Evolutionary conservation across 176 grass and related monocot species (phyloP).

Genomic region (Thinopyrum elongatum): DNA sequence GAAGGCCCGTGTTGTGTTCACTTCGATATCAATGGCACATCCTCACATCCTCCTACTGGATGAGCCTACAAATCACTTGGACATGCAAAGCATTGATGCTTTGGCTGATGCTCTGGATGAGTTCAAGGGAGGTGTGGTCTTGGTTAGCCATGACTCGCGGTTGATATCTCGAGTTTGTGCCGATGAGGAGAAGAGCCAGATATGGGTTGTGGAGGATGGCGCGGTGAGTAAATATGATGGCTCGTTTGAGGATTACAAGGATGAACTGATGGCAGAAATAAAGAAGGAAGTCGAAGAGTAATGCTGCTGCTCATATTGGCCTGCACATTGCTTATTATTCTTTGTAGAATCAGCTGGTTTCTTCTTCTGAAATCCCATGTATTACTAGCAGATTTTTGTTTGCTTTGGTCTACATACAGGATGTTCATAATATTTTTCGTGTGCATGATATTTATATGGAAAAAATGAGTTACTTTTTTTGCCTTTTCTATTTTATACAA

Average conservation of each 20-base stretch:
- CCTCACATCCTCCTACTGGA: conserved; percentile 62
- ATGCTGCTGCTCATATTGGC: background rate
- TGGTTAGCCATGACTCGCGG: conserved; percentile 62
- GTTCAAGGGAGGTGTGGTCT: conserved; percentile 63
- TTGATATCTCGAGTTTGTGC: conserved; percentile 63
- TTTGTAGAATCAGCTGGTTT: conserved; percentile 35
- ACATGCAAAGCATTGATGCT: conserved; percentile 72
- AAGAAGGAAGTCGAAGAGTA: conserved; percentile 50
- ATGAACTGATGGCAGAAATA: conserved; percentile 60
- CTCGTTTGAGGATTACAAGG: conserved; percentile 63
- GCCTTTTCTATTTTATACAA: conserved; percentile 25
- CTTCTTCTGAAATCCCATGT: conserved; percentile 34
- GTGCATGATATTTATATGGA: background rate
- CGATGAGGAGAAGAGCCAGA: conserved; percentile 55
- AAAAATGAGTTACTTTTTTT: conserved; percentile 17
- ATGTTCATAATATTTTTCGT: conserved; percentile 25
- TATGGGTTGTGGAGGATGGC: conserved; percentile 71
- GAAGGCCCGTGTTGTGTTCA: conserved; percentile 60
- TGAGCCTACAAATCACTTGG: conserved; percentile 68
- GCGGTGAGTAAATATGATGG: conserved; percentile 45
- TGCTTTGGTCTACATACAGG: conserved; percentile 32
- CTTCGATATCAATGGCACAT: conserved; percentile 23
- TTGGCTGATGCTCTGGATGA: conserved; percentile 53
- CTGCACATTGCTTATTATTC: background rate
- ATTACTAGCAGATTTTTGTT: conserved; percentile 18